phyloP scores from a whole-genome alignment of 139 green algal genomes.

The Gonium pectorale region DNA sequence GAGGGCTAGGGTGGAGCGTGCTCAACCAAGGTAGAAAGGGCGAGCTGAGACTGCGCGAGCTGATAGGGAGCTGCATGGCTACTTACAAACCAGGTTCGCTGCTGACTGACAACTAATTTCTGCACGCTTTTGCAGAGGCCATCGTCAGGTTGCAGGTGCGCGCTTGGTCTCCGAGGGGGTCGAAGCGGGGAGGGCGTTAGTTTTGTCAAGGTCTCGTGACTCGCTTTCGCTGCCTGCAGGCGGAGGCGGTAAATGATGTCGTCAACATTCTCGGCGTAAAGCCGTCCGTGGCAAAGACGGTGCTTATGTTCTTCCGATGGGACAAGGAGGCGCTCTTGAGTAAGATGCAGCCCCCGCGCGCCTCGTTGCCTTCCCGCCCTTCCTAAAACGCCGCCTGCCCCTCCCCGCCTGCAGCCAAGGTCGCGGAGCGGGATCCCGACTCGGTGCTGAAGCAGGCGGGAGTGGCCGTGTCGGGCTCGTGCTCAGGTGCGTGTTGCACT shows the following conservation, averaged over 20 bases:
- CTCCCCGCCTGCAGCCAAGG: constrained; percentile 10
- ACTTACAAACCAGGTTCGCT: too few species aligned
- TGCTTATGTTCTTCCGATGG: constrained; percentile 85
- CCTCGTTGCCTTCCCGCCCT: background rate
- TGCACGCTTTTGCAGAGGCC: background rate
- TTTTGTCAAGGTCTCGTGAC: background rate
- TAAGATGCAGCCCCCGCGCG: constrained; percentile 15
- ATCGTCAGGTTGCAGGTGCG: constrained; percentile 56
- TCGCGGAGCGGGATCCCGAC: constrained; percentile 29
- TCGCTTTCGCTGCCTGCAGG: constrained; percentile 51
- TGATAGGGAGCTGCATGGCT: background rate
- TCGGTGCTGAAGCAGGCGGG: constrained; percentile 28
- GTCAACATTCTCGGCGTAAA: constrained; percentile 73
- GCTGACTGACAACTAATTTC: background rate
- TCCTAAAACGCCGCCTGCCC: too few species aligned
- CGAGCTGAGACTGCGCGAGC: too few species aligned
- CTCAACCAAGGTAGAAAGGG: constrained; percentile 34
- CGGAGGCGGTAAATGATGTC: constrained; percentile 68
- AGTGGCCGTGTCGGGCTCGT: background rate
- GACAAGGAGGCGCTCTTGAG: constrained; percentile 71
- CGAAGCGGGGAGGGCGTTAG: background rate
- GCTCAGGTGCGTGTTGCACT: background rate
- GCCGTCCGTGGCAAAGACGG: constrained; percentile 63
- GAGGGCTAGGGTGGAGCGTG: constrained; percentile 16
- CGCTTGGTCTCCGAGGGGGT: background rate